Base-by-base conservation (phyloP, 805 yeast genomes). In the Scheffersomyces lignosus region DNA sequence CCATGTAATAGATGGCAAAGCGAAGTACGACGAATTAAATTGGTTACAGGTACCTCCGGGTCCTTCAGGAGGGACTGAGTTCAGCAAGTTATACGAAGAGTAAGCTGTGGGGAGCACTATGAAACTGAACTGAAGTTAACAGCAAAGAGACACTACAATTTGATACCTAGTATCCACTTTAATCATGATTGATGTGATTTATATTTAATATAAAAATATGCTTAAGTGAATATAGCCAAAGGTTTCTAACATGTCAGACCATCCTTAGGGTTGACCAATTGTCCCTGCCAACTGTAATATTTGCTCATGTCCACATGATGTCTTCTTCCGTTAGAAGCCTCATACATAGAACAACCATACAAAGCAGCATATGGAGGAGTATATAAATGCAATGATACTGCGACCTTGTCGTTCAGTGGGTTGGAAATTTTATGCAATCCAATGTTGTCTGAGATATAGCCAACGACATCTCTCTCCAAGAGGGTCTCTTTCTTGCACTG, bases 31-130 rank as follows among this genome's bases (percentile, higher is more conserved):
- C 53, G 61, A 63, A 15, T 57, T 68, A 50, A 85, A 85, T 54
- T 86, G 95, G 93, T 68, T 85, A 24, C 95, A 86, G 52, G 78
- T 84, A 4, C 93, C 93, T 2, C 75, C 82, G 0, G 51, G 74
- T 4, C 43, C 49, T 5, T 62, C 60, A 9, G 90, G 91, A 0
- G 84, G 87, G 1, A 56, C 71, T 0, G 62, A 80, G 12, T 83
- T 84, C 43, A 73, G 80, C 10, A 77, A 70, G 51, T 54, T 81
- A 23, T 71, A 52, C 37, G 44, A 40, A 18, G 42, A 33, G 15
- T 24, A 28, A 18, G 7, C 24, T 10, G n/a, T n/a, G n/a, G n/a
- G n/a, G n/a, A n/a, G n/a, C n/a, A n/a, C n/a, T n/a, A n/a, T n/a
- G n/a, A n/a, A n/a, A n/a, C n/a, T n/a, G n/a, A n/a, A n/a, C n/a